Base-by-base conservation (phyloP, 495 filamentous ascomycete genomes). In the Hamigera avellanea region DNA sequence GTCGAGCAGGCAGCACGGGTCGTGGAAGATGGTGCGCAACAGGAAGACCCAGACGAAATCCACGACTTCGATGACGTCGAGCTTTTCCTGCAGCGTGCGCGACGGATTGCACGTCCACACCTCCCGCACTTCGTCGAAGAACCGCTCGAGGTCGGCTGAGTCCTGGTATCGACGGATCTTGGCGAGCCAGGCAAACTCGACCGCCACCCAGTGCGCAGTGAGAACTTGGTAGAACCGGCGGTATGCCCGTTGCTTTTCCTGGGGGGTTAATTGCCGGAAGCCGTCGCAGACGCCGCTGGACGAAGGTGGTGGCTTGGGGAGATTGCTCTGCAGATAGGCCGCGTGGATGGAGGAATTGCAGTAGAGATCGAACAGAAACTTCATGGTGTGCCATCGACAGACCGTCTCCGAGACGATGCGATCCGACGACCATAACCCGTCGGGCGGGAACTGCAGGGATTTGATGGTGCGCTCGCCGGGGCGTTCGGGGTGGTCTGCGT, bases 321-420 rank as follows among this genome's bases (percentile, higher is more conserved):
- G 6, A 26, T 26, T 26, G 6, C 6, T 12, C 12, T 12, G 25
- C 6, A 26, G 6, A 12, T 6, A 26, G 12, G 6, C 6, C 6
- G 33, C 19, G 3, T 26, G 35, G 16, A 43, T 33, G 1, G 10
- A 26, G 9, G 33, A 33, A 14, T 39, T 33, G n/a, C 35, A 33
- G 33, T 37, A 46, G 3, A 41, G 32, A 10, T 39, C 14, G 8
- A 34, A 36, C 12, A 46, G 34, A 14, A 39, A n/a, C 19, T 37
- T 42, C 34, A 43, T 43, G 13, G 34, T 35, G 26, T 46, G 39
- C 21, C 40, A 35, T 29, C 36, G 44, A 27, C 25, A 17, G 9
- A 37, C 41, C 7, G 36, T 36, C 25, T 26, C 25, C n/a, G n/a
- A n/a, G n/a, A n/a, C n/a, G n/a, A n/a, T n/a, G n/a, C n/a, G n/a